Conservation (phyloP, 2,329 filamentous ascomycete genomes). For the Leptographium flavum region DNA sequence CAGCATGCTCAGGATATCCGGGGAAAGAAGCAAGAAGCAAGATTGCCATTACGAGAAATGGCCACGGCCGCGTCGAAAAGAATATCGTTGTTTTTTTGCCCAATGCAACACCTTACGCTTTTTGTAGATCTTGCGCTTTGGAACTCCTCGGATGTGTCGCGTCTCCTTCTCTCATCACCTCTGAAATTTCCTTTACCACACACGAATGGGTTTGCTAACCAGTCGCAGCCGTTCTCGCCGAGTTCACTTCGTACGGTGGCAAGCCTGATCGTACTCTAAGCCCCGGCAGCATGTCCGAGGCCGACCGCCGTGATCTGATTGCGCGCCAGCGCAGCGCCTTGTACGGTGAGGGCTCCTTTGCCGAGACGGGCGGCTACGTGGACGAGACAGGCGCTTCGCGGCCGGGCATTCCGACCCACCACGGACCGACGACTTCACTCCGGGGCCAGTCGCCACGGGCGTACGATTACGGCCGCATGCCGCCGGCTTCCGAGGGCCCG, state of each 20-base stretch:
- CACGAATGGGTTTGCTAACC: constrained; percentile 14
- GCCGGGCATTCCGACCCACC: constrained; percentile 48
- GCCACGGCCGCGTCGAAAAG: constrained; percentile 1
- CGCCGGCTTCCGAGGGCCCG: constrained; percentile 19
- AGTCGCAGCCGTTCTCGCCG: constrained; percentile 34
- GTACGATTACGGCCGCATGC: constrained; percentile 45
- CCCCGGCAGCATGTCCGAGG: constrained; percentile 77
- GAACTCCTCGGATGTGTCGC: constrained; percentile 1
- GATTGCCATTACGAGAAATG: constrained; percentile 13
- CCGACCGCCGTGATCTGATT: constrained; percentile 90
- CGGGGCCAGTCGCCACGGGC: constrained; percentile 69
- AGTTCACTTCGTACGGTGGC: constrained; percentile 28
- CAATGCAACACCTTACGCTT: constrained; percentile 8
- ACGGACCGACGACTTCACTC: constrained; percentile 40
- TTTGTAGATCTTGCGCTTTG: constrained; percentile 4
- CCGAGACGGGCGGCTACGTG: constrained; percentile 50
- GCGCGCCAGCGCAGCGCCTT: constrained; percentile 88
- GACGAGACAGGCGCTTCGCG: constrained; percentile 54
- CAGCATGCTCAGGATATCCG: constrained; percentile 3
- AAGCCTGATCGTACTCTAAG: constrained; percentile 82
- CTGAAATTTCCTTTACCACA: neutral
- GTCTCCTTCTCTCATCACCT: neutral
- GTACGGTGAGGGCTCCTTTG: constrained; percentile 65
- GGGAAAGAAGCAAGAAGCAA: constrained; percentile 3
- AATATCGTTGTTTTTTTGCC: constrained; percentile 6